Evolutionary conservation across 2,329 filamentous ascomycete genomes (phyloP).

Genomic region (Acephala macrosclerotiorum): DNA sequence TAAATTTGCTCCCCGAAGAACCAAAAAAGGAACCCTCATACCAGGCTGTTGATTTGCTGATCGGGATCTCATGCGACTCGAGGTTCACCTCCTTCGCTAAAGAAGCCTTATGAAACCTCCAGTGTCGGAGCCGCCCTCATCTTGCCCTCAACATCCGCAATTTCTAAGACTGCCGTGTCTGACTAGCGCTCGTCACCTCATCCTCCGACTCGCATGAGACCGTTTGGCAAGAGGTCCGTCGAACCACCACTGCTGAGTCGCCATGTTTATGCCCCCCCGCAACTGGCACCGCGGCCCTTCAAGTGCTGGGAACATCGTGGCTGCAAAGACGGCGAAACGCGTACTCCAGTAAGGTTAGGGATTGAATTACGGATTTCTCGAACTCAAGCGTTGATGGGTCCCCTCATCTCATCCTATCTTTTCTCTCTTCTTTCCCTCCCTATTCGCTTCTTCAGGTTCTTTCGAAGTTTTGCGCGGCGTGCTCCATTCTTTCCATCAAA

Average conservation of each 20-base stretch:
- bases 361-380: constrained; percentile 20
- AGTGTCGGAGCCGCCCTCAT: constrained; percentile 17
- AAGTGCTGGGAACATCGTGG: constrained; percentile 13
- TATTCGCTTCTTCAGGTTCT: constrained; percentile 22
- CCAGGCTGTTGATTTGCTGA: constrained; percentile 12
- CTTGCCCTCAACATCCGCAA: constrained; percentile 23
- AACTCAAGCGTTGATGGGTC: constrained; percentile 17
- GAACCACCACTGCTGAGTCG: constrained; percentile 21
- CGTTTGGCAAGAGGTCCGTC: constrained; percentile 27
- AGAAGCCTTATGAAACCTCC: constrained; percentile 32
- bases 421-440: constrained; percentile 19
- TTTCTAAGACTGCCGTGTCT: constrained; percentile 29
- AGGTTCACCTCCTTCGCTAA: constrained; percentile 27
- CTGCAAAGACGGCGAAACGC: constrained; percentile 33
- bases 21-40: neutral
- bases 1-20: neutral
- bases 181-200: constrained; percentile 25
- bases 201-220: constrained; percentile 41
- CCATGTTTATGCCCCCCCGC: constrained; percentile 18
- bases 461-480: constrained; percentile 28
- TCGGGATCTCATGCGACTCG: constrained; percentile 15
- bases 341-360: constrained; percentile 12
- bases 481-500: constrained; percentile 36
- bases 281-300: neutral
- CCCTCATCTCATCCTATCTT: constrained; percentile 36